A percentile compares a stretch with the other conserved stretches of the same genome.
These are phyloP conservation scores for Alopecurus myosuroides DNA, from an alignment of 176 grass and related monocot species.

Conservation along the genomic window DNA sequence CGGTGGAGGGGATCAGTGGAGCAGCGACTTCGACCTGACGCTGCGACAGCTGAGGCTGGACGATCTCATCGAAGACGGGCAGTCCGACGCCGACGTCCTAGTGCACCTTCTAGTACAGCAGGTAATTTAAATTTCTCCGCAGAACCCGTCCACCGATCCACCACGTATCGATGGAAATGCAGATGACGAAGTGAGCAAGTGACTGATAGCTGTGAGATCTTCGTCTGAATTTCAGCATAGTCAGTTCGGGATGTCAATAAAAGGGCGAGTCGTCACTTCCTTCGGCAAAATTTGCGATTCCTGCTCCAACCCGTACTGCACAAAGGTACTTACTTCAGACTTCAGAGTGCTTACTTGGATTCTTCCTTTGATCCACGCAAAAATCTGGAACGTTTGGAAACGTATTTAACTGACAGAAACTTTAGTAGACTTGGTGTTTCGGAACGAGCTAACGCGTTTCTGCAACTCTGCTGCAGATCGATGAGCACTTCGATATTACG, in stretches of 20 bases:
- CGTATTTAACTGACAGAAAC: neutral
- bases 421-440: neutral
- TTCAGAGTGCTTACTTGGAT: neutral
- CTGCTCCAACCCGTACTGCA: slow-evolving; percentile 54
- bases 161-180: too few relatives aligned
- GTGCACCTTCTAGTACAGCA: slow-evolving; percentile 60
- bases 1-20: slow-evolving; percentile 51
- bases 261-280: slow-evolving; percentile 59
- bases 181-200: neutral
- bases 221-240: slow-evolving; percentile 44
- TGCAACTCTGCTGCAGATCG: slow-evolving; percentile 41
- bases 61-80: slow-evolving; percentile 51
- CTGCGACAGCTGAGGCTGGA: slow-evolving; percentile 52
- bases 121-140: slow-evolving; percentile 27
- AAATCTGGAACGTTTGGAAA: neutral
- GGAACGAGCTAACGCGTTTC: neutral
- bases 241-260: slow-evolving; percentile 80
- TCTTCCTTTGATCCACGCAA: neutral
- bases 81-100: slow-evolving; percentile 46
- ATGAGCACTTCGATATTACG: slow-evolving; percentile 64
- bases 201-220: neutral
- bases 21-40: slow-evolving; percentile 60
- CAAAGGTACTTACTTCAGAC: slow-evolving; percentile 31
- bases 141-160: too few relatives aligned
- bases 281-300: slow-evolving; percentile 71